A percentile compares a stretch with the other conserved stretches of the same genome.
These are phyloP conservation scores for Ceratorhiza oryzae-sativae DNA, from an alignment of 1,284 basidiomycete species.

Conservation along the genomic window DNA sequence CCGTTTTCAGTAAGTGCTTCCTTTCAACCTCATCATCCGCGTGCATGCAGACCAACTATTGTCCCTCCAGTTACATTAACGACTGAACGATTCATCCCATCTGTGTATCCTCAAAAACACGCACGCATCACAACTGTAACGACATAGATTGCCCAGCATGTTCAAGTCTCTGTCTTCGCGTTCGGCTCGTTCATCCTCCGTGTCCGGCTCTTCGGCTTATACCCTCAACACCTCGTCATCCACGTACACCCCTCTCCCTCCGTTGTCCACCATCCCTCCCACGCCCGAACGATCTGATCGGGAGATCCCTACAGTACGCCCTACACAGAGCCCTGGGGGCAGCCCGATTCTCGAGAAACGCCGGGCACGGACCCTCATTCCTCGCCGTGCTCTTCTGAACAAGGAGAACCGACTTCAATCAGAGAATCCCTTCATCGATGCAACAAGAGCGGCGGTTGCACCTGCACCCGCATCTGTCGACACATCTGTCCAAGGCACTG, in stretches of 20 bases:
- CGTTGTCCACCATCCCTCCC: slow-evolving; percentile 18
- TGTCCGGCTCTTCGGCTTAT: slow-evolving; percentile 3
- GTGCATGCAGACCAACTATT: slow-evolving; percentile 11
- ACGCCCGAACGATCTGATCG: slow-evolving; percentile 16
- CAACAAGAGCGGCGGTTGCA: neutral
- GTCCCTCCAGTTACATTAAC: slow-evolving; percentile 21
- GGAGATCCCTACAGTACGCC: slow-evolving; percentile 9
- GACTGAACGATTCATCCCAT: slow-evolving; percentile 36
- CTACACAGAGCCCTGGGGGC: neutral
- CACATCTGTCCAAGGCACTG: neutral
- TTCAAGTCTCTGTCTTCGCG: slow-evolving; percentile 39
- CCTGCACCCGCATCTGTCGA: slow-evolving; percentile 1
- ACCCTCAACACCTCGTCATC: slow-evolving; percentile 15
- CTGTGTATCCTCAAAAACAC: slow-evolving; percentile 34
- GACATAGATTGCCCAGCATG: slow-evolving; percentile 37
- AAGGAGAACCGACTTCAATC: slow-evolving; percentile 19
- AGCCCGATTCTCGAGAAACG: slow-evolving; percentile 32
- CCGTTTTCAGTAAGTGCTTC: slow-evolving; percentile 18
- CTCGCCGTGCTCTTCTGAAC: slow-evolving; percentile 5
- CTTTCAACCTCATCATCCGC: slow-evolving; percentile 12
- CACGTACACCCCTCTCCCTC: neutral
- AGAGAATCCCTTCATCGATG: neutral
- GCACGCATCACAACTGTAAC: slow-evolving; percentile 39
- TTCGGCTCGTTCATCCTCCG: slow-evolving; percentile 24
- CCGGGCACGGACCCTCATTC: slow-evolving; percentile 26